A percentile compares a stretch with the other conserved stretches of the same genome.
phyloP scores from a whole-genome alignment of 2,329 filamentous ascomycete species.

The Microascus cirrosus region DNA sequence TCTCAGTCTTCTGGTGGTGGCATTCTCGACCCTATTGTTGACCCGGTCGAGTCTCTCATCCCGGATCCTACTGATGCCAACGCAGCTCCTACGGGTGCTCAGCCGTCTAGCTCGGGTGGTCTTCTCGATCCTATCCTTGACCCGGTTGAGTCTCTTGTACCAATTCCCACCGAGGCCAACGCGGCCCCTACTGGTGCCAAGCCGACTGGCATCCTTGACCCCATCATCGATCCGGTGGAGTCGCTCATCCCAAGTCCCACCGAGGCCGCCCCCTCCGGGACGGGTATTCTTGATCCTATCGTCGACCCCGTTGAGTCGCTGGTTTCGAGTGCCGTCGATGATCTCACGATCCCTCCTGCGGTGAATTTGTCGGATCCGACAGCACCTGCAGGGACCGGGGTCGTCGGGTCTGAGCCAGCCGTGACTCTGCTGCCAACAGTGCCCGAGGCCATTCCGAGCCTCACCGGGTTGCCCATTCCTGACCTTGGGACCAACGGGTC shows the following conservation, averaged over 20 bases:
- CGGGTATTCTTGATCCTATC: background rate
- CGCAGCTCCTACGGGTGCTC: background rate
- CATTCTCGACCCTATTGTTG: background rate
- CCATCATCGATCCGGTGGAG: background rate
- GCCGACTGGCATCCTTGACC: background rate
- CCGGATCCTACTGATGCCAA: background rate
- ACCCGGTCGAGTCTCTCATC: background rate
- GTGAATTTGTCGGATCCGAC: background rate
- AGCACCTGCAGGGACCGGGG: background rate
- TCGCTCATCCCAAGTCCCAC: background rate
- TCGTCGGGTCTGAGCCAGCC: conserved; percentile 1
- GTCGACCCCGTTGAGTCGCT: background rate
- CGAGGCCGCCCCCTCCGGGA: background rate
- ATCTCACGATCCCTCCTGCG: background rate
- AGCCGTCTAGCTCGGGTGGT: background rate
- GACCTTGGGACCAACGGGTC: background rate
- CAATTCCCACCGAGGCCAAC: background rate
- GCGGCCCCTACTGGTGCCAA: background rate
- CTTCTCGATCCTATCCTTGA: background rate
- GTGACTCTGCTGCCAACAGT: background rate
- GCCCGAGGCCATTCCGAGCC: conserved; percentile 5
- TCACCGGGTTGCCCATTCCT: conserved; percentile 2
- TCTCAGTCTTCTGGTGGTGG: too few relatives aligned
- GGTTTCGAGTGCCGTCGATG: background rate
- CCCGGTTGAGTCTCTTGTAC: background rate